Base-by-base conservation (phyloP, 164 flowering plant genomes). In the Nymphaea colorata region DNA sequence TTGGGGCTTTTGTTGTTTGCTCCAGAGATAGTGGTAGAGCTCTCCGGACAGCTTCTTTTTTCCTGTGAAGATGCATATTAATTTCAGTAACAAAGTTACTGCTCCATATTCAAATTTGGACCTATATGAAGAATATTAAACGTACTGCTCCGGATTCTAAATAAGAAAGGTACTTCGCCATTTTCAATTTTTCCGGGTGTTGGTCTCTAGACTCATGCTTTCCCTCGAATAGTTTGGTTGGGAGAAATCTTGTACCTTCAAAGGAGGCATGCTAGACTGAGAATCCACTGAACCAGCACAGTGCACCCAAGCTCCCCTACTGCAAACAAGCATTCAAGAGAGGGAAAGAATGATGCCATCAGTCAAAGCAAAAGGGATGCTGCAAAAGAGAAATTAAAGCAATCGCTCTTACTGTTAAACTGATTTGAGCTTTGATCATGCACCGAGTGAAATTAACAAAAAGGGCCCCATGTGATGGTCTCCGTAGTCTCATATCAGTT, bases 251-350 rank as follows among this genome's bases (percentile, higher is more conserved):
- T 25, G 77, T 85, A 92, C 98, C 98, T 92, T 87, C 72, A 80
- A 79, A 77, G 91, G 80, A 41, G 78, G 79, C 15, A 76, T 65
- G 75, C 76, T 78, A 75, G 72, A 85, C 67, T 61, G 76, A 75
- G 74, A 84, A 79, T 88, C 96, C 77, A 73, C 84, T 69, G 76
- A 51, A 15, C 57, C 70, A 73, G 81, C 86, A 51, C 82, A 89
- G 84, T 86, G 85, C 83, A 90, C 72, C 95, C 95, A 90, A 81
- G 87, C 89, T 84, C 85, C 96, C 74, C 90, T 85, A 51, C 57
- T 51, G 84, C 76, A 82, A 82, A 81, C 68, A 73, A 82, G 70
- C 73, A 64, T 74, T 85, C 14, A 78, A 86, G 86, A 82, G 84
- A 80, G 83, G 78, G 84, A 47, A 51, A 51, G 5, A 15, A 10